phyloP scores from a whole-genome alignment of 345 rosid species.

The Citrus unshiu region DNA sequence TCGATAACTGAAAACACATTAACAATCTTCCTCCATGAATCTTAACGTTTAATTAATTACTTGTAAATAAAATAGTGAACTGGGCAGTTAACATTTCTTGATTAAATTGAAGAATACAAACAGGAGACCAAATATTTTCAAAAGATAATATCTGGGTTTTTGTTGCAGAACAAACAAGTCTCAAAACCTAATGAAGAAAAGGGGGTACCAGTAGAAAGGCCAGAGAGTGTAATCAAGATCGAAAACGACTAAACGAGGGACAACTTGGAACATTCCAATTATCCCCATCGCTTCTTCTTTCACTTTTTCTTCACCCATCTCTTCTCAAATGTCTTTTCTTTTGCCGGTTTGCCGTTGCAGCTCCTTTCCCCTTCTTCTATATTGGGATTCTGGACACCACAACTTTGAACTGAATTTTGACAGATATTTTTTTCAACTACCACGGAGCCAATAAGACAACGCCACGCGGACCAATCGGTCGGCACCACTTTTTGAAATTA shows the following conservation, averaged over 20 bases:
- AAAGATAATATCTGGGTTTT: neutral
- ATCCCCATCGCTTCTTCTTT: conserved; percentile 55
- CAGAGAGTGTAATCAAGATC: conserved; percentile 88
- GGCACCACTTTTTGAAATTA: too few species aligned
- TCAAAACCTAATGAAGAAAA: neutral
- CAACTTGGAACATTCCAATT: conserved; percentile 53
- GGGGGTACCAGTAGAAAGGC: conserved; percentile 72
- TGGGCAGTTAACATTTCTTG: neutral
- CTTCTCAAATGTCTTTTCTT: neutral
- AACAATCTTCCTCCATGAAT: too few species aligned
- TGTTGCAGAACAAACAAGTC: neutral
- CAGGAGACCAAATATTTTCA: neutral
- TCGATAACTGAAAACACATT: too few species aligned
- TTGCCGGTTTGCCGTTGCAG: neutral
- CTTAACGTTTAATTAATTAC: neutral
- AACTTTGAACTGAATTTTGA: too few species aligned
- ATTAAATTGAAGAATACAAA: neutral
- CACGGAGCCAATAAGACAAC: too few species aligned
- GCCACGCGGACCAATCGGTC: too few species aligned
- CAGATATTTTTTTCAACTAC: too few species aligned
- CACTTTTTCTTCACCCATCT: conserved; percentile 56
- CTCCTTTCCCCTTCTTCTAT: too few species aligned
- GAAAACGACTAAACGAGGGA: conserved; percentile 68
- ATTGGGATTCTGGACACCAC: too few species aligned
- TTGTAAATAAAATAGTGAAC: neutral